Conservation (phyloP, 2,329 filamentous ascomycete species). For the Nakataea oryzae region DNA sequence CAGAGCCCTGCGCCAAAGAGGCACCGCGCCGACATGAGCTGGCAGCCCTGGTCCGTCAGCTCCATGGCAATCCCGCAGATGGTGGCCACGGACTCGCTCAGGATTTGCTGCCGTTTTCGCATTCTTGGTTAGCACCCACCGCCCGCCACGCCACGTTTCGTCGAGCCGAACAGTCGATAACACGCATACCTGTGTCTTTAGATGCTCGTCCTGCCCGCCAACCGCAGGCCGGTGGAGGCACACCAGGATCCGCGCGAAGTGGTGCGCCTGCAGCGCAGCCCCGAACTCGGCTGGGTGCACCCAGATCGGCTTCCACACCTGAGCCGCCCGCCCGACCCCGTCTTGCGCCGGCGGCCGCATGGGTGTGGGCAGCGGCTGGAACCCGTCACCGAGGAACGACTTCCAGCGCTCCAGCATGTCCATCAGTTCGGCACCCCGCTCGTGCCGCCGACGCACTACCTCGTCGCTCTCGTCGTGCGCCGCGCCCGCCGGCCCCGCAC, state of each 20-base stretch:
- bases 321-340: neutral
- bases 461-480: neutral
- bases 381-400: conserved; percentile 23
- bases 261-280: conserved; percentile 39
- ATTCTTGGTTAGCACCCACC: neutral
- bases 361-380: conserved; percentile 25
- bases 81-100: conserved; percentile 33
- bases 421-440: conserved; percentile 9
- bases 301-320: conserved; percentile 35
- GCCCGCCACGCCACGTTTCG: neutral
- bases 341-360: neutral
- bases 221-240: conserved; percentile 39
- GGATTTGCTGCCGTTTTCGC: conserved; percentile 22
- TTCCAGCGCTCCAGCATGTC: conserved; percentile 18
- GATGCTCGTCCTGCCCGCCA: conserved; percentile 36
- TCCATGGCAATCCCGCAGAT: conserved; percentile 40
- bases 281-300: conserved; percentile 35
- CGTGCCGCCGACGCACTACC: neutral
- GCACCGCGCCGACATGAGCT: conserved; percentile 31
- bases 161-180: neutral
- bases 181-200: conserved; percentile 14
- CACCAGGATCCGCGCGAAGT: conserved; percentile 40
- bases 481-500: too few relatives aligned
- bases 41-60: conserved; percentile 26
- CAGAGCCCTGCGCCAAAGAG: conserved; percentile 31